Evolutionary conservation across 2,329 filamentous ascomycete species (phyloP), one percentile per base, ranked within the genome.

Genomic region (Ophiognomonia clavigignenti-juglandacearum): DNA sequence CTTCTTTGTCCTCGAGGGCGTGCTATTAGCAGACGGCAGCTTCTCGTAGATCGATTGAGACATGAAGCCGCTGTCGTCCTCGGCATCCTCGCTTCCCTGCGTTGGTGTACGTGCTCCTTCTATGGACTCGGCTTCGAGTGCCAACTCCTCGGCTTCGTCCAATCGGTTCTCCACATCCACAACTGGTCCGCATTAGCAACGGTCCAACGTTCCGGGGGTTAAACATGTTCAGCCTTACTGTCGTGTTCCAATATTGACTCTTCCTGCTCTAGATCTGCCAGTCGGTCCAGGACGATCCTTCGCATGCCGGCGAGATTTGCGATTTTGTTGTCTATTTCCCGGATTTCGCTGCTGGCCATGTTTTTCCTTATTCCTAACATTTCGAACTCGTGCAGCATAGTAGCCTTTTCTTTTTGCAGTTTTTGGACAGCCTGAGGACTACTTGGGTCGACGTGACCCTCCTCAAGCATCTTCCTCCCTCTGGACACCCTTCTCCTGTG

Each of bases 21-120:
- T 73, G 56, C 67, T 74, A 19, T 64, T 64, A 23, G 69, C 61
- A 9, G 70, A 68, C 1, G 91, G 88, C 8, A 98, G 71, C 67
- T 96, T 96, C 56, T 95, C 87, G 64, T 97, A 98, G 57, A 98
- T 88, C 11, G 91, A 96, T 65, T 96, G 89, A 3, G 93, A 96
- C 93, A 97, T 97, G 71, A 97, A 98, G 1, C 74, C 77, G 26
- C 67, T 68, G 29, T 76, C 71, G 52, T 80, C 78, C 38, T 75
- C 71, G 43, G 79, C 77, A 26, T 31, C 46, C 6, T 52, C 50
- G 39, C 50, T 52, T 13, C 76, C 72, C 52, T 73, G 73, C 14
- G 71, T 72, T 3, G 73, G 70, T 3, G 74, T 73, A 18, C 36
- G 43, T 44, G 74, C 69, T 54, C 73, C 66, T 7, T 74, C 77